Conservation (phyloP, 352 stramenopile species). For the Thraustochytrium striatum region DNA sequence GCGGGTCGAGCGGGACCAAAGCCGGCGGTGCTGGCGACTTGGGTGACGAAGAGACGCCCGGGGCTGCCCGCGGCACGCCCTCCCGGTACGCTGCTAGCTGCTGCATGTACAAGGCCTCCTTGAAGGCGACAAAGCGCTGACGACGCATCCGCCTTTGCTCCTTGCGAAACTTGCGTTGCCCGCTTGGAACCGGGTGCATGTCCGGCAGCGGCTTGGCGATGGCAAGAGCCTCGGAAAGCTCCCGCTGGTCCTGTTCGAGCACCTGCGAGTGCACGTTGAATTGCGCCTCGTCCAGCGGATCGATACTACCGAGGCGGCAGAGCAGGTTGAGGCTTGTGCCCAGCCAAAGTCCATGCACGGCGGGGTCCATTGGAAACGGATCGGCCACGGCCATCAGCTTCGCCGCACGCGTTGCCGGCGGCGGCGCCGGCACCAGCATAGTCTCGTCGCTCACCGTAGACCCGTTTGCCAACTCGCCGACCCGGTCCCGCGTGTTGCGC, state of each 20-base stretch:
- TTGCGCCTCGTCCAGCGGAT: constrained; percentile 2
- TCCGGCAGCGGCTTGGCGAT: neutral
- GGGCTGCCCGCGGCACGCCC: no score
- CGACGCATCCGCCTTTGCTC: constrained; percentile 1
- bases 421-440: no score
- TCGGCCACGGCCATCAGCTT: neutral
- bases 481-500: no score
- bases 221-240: constrained; percentile 16
- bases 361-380: neutral
- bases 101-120: constrained; percentile 3
- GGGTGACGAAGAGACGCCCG: no score
- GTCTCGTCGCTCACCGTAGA: no score
- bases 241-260: neutral
- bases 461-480: no score
- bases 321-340: constrained; percentile 20
- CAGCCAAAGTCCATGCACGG: neutral
- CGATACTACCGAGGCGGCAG: neutral
- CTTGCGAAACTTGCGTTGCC: neutral
- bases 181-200: neutral
- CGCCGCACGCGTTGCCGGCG: no score
- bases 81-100: no score
- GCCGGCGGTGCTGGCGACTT: no score
- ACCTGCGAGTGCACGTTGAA: neutral
- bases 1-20: no score
- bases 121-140: neutral